These are phyloP conservation scores for Coemansia guatemalensis DNA, from an alignment of 192 early-diverging fungal genomes.

Conservation along the genomic window DNA sequence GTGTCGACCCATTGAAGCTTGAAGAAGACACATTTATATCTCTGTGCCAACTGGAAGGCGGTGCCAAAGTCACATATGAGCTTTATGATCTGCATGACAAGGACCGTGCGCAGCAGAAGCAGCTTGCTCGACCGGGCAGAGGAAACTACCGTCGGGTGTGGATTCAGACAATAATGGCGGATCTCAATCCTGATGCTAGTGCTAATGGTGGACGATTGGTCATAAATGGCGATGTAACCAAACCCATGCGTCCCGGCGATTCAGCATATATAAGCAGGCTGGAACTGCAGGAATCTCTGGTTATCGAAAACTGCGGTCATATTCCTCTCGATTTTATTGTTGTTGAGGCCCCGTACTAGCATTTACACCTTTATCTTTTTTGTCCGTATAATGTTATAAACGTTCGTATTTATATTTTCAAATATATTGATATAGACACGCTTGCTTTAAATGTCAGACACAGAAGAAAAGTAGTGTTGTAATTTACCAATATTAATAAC, in stretches of 20 bases:
- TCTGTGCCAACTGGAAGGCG: constrained; percentile 30
- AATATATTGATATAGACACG: background rate
- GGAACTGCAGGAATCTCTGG: constrained; percentile 20
- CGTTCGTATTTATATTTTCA: background rate
- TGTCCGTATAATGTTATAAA: background rate
- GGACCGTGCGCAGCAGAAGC: constrained; percentile 18
- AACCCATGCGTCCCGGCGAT: constrained; percentile 42
- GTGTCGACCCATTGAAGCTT: constrained; percentile 38
- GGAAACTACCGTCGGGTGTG: constrained; percentile 33
- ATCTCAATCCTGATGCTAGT: constrained; percentile 19
- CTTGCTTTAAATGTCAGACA: background rate
- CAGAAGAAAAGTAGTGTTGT: background rate
- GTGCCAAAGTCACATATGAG: constrained; percentile 25
- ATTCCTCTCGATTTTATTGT: constrained; percentile 42
- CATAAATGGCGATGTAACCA: constrained; percentile 37
- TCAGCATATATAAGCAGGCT: constrained; percentile 43
- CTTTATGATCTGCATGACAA: constrained; percentile 37
- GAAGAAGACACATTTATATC: constrained; percentile 44
- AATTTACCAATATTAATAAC: background rate
- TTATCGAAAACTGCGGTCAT: constrained; percentile 41
- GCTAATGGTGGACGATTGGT: constrained; percentile 35
- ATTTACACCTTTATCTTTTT: background rate
- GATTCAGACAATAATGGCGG: constrained; percentile 39
- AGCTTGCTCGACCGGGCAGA: constrained; percentile 10
- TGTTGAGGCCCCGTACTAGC: constrained; percentile 44